A percentile compares a stretch with the other conserved stretches of the same genome.
Conservation (phyloP, 768 basidiomycete genomes). For the Coprinellus micaceus region DNA sequence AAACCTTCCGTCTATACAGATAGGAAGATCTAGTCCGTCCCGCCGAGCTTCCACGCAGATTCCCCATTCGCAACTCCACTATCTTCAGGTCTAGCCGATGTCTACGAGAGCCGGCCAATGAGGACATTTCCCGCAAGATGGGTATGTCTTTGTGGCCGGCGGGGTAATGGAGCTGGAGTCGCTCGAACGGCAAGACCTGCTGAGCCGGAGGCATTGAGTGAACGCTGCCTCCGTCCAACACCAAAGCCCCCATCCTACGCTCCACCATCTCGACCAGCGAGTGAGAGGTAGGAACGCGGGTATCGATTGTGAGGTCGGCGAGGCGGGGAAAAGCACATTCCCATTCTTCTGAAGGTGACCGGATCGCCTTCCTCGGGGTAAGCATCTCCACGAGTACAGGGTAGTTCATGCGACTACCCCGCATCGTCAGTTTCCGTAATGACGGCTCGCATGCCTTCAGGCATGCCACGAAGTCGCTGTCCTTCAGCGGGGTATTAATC, state of each 20-base stretch:
- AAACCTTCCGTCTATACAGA: slow-evolving; percentile 1
- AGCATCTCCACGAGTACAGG: background rate
- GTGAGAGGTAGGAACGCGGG: background rate
- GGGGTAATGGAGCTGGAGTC: slow-evolving; percentile 4
- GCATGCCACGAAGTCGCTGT: slow-evolving; percentile 24
- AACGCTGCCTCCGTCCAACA: background rate
- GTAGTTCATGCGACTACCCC: slow-evolving; percentile 13
- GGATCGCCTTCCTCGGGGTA: background rate
- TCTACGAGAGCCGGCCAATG: background rate
- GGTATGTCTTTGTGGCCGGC: slow-evolving; percentile 6
- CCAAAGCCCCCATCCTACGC: background rate
- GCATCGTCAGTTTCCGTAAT: slow-evolving; percentile 23
- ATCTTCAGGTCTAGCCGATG: background rate
- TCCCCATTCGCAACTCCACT: slow-evolving; percentile 7
- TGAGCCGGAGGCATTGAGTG: background rate
- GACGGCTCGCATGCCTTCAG: slow-evolving; percentile 21
- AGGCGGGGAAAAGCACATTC: slow-evolving; percentile 5
- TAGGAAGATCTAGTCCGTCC: background rate
- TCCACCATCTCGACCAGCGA: slow-evolving; percentile 8
- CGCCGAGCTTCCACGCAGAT: slow-evolving; percentile 11
- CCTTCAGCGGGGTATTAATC: slow-evolving; percentile 26
- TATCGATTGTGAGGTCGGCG: slow-evolving; percentile 2
- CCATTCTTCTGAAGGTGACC: background rate
- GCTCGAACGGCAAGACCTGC: background rate
- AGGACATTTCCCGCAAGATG: slow-evolving; percentile 1